Conservation (phyloP, 768 basidiomycete species). For the Boletus sensibilis region DNA sequence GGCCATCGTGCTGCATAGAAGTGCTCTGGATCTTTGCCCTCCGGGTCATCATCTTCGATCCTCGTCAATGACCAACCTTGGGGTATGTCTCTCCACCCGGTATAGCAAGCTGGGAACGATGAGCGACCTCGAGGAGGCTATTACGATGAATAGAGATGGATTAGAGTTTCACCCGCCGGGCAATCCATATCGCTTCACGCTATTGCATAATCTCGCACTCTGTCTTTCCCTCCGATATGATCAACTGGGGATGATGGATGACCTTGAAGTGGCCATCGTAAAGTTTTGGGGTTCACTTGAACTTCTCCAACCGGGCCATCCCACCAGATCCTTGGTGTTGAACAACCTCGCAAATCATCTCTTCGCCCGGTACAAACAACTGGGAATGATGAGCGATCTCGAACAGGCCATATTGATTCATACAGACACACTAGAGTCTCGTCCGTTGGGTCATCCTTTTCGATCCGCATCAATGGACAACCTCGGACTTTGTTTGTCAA, state of each 20-base stretch:
- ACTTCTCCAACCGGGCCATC: background rate
- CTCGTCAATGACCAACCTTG: background rate
- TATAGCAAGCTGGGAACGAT: background rate
- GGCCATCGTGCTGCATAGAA: background rate
- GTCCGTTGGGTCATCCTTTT: conserved; percentile 4
- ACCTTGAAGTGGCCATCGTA: background rate
- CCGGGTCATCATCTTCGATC: conserved; percentile 1
- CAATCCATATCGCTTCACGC: background rate
- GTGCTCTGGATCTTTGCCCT: background rate
- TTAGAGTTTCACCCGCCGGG: background rate
- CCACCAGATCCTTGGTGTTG: background rate
- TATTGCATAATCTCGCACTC: background rate
- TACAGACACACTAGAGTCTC: background rate
- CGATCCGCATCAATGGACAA: conserved; percentile 8
- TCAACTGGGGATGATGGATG: background rate
- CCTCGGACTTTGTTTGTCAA: conserved; percentile 14
- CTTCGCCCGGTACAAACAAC: background rate
- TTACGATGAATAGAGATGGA: background rate
- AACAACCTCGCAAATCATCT: background rate
- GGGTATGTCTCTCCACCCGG: background rate
- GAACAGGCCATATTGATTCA: background rate
- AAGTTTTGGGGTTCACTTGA: background rate
- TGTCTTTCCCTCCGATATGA: background rate
- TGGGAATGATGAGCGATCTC: background rate
- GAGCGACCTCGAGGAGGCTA: background rate